A percentile compares a stretch with the other conserved stretches of the same genome.
Evolutionary conservation across 164 flowering plant species (phyloP).

Genomic region (Litsea cubeba): DNA sequence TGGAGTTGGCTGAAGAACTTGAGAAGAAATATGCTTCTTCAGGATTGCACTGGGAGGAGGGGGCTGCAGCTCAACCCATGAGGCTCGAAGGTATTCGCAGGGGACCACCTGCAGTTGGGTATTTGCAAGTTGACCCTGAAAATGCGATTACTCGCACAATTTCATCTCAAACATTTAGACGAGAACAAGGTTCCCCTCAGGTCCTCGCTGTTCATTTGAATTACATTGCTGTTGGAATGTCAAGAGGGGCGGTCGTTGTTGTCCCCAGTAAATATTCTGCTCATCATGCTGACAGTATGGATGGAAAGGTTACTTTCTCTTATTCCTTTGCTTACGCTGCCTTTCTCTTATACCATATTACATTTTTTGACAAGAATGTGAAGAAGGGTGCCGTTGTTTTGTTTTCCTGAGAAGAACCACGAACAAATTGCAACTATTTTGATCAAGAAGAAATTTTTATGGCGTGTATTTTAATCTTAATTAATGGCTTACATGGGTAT

Average conservation of each 20-base stretch:
- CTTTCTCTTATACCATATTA: not conserved
- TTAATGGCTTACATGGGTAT: not conserved
- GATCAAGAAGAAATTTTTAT: not conserved
- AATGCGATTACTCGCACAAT: conserved; percentile 59
- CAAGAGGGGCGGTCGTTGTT: conserved; percentile 66
- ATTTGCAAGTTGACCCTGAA: conserved; percentile 64
- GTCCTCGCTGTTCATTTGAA: conserved; percentile 77
- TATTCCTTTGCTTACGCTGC: not conserved
- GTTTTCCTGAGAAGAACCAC: not conserved
- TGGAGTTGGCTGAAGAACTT: conserved; percentile 82
- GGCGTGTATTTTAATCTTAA: not conserved
- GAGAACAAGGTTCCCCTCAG: conserved; percentile 85
- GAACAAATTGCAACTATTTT: not conserved
- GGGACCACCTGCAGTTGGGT: conserved; percentile 81
- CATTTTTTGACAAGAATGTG: not conserved
- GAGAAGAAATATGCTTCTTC: conserved; percentile 86
- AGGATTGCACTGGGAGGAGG: conserved; percentile 88
- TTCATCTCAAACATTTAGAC: conserved; percentile 60
- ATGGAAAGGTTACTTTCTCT: conserved; percentile 56
- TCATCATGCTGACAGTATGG: conserved; percentile 68
- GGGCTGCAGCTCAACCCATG: conserved; percentile 98
- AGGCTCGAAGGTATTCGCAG: conserved; percentile 88
- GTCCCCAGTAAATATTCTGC: conserved; percentile 75
- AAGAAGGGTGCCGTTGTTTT: not conserved
- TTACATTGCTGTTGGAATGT: conserved; percentile 84